Evolutionary conservation across 441 rosid species (phyloP).

Genomic region (Pelargonium australe): DNA sequence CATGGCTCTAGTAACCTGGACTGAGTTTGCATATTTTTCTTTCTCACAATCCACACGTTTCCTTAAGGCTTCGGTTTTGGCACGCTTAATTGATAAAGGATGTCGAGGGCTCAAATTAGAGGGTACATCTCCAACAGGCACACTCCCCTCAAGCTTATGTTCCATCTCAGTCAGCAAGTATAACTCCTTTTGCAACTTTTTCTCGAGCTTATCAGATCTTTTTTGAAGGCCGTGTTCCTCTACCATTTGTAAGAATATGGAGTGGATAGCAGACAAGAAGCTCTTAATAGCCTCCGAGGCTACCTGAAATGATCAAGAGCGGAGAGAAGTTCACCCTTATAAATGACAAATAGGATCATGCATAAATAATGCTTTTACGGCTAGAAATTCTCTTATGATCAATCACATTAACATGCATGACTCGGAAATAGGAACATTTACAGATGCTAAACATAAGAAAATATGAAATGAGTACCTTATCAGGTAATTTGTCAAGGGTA

Average conservation of each 20-base stretch:
- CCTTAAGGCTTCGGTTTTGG: slow-evolving; percentile 53
- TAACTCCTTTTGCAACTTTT: slow-evolving; percentile 65
- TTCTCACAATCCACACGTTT: slow-evolving; percentile 51
- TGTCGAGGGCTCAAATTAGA: slow-evolving; percentile 55
- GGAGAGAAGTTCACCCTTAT: neutral
- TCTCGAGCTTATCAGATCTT: slow-evolving; percentile 62
- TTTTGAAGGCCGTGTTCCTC: slow-evolving; percentile 53
- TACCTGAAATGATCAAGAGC: slow-evolving; percentile 31
- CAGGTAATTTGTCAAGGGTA: slow-evolving; percentile 62
- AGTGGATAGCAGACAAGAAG: slow-evolving; percentile 55
- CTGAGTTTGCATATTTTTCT: slow-evolving; percentile 40
- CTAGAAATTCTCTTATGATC: neutral
- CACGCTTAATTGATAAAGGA: slow-evolving; percentile 60
- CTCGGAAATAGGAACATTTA: neutral
- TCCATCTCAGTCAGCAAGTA: slow-evolving; percentile 56
- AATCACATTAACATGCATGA: neutral
- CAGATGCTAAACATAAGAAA: neutral
- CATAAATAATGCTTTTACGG: neutral
- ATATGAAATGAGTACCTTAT: slow-evolving; percentile 45
- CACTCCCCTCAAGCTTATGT: slow-evolving; percentile 42
- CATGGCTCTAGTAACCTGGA: slow-evolving; percentile 53
- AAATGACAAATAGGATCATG: neutral
- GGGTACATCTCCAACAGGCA: slow-evolving; percentile 32
- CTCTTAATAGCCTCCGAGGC: slow-evolving; percentile 69
- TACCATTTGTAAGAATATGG: slow-evolving; percentile 52